Conservation (phyloP, 2,329 filamentous ascomycete species). For the Piedraia hortae region DNA sequence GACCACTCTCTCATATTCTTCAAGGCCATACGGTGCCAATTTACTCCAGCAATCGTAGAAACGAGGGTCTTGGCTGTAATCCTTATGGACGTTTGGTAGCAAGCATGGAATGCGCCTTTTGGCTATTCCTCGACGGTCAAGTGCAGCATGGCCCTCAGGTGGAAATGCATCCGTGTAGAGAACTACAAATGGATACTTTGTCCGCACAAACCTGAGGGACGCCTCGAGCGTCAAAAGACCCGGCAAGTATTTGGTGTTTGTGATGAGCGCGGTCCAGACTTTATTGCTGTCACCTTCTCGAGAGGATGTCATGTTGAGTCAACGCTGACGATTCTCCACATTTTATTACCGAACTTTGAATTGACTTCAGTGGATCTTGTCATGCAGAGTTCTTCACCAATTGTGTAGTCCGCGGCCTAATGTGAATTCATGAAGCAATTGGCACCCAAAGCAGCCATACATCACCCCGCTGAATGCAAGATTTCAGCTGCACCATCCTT, state of each 20-base stretch:
- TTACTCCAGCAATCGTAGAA: slow-evolving; percentile 87
- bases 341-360: too few species aligned
- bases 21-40: slow-evolving; percentile 48
- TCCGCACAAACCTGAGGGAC: slow-evolving; percentile 36
- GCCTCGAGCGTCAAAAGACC: slow-evolving; percentile 60
- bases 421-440: too few species aligned
- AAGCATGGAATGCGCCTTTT: slow-evolving; percentile 46
- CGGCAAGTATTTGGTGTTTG: slow-evolving; percentile 54
- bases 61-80: slow-evolving; percentile 50
- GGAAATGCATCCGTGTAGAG: slow-evolving; percentile 63
- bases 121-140: slow-evolving; percentile 40
- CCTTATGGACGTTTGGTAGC: slow-evolving; percentile 33
- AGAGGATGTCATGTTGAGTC: slow-evolving; percentile 6
- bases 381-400: too few species aligned
- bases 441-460: too few species aligned
- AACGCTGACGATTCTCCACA: too few species aligned
- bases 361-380: too few species aligned
- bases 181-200: slow-evolving; percentile 52
- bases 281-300: slow-evolving; percentile 11
- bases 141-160: slow-evolving; percentile 35
- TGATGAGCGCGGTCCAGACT: slow-evolving; percentile 79
- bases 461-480: too few species aligned
- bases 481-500: too few species aligned
- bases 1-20: slow-evolving; percentile 52
- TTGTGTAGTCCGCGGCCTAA: too few species aligned